These are phyloP conservation scores for Dorcoceras hygrometricum DNA, from an alignment of 257 asterid genomes.

Conservation along the genomic window DNA sequence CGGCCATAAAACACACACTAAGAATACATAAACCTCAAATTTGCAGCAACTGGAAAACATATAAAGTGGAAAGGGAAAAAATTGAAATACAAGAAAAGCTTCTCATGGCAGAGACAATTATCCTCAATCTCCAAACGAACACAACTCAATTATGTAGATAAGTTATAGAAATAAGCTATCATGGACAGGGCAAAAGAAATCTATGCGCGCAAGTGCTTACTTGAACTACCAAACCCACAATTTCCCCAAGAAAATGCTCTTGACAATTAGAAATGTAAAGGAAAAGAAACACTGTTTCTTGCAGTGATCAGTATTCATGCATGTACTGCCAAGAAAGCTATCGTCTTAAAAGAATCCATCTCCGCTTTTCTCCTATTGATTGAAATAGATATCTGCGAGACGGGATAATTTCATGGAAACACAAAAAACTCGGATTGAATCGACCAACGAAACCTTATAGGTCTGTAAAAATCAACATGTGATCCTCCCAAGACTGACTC, in stretches of 20 bases:
- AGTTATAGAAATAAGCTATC: slow-evolving; percentile 12
- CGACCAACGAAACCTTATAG: slow-evolving; percentile 14
- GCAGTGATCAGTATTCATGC: background rate
- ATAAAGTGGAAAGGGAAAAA: slow-evolving; percentile 9
- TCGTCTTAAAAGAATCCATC: background rate
- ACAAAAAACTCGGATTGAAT: slow-evolving; percentile 18
- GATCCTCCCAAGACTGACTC: slow-evolving; percentile 17
- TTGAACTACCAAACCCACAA: slow-evolving; percentile 6
- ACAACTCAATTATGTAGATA: slow-evolving; percentile 9
- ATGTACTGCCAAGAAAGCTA: background rate
- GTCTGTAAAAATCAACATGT: background rate
- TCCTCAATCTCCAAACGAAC: slow-evolving; percentile 2
- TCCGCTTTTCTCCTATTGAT: slow-evolving; percentile 2
- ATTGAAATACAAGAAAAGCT: slow-evolving; percentile 11
- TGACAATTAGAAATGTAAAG: background rate
- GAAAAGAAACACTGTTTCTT: background rate
- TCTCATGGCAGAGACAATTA: background rate
- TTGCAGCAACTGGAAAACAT: slow-evolving; percentile 6
- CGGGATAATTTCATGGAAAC: background rate
- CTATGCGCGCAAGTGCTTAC: background rate
- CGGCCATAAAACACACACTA: background rate
- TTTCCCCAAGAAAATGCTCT: background rate
- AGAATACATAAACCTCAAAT: background rate
- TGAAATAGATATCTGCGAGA: slow-evolving; percentile 3
- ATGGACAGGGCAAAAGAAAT: slow-evolving; percentile 1